A percentile compares a stretch with the other conserved stretches of the same genome.
These are phyloP conservation scores for Mortierella sp. DNA, from an alignment of 371 early-diverging fungal species.

Conservation along the genomic window DNA sequence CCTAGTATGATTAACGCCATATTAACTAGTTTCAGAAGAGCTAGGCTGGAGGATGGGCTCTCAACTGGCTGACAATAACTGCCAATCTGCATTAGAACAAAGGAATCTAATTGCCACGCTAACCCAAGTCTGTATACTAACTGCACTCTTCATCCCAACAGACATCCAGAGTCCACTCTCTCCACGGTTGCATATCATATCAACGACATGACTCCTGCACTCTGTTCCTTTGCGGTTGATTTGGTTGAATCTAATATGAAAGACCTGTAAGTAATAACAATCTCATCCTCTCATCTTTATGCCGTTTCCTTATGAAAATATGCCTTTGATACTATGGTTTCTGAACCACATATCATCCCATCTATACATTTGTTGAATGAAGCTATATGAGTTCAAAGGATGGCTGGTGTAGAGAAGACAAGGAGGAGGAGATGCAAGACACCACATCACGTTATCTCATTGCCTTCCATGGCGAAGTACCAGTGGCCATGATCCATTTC, in stretches of 20 bases:
- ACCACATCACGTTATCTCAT: constrained; percentile 64
- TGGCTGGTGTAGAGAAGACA: constrained; percentile 67
- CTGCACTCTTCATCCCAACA: neutral
- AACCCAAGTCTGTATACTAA: neutral
- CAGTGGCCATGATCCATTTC: constrained; percentile 63
- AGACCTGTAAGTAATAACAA: constrained; percentile 59
- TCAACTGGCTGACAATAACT: neutral
- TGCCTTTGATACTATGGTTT: neutral
- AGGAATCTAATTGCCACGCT: neutral
- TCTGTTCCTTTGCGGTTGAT: constrained; percentile 62
- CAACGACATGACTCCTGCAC: constrained; percentile 57
- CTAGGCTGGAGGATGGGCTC: neutral
- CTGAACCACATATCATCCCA: neutral
- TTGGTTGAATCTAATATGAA: constrained; percentile 69
- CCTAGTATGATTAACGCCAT: no score
- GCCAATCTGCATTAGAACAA: neutral
- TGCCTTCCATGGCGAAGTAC: constrained; percentile 57
- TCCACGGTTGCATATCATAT: constrained; percentile 55
- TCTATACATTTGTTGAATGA: neutral
- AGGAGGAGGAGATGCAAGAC: constrained; percentile 64
- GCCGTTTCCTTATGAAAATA: neutral
- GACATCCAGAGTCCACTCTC: constrained; percentile 30
- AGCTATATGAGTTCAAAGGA: constrained; percentile 68
- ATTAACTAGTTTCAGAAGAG: neutral
- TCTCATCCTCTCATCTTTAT: neutral